Conservation (phyloP, 2,329 filamentous ascomycete species). For the Neurospora sp. region DNA sequence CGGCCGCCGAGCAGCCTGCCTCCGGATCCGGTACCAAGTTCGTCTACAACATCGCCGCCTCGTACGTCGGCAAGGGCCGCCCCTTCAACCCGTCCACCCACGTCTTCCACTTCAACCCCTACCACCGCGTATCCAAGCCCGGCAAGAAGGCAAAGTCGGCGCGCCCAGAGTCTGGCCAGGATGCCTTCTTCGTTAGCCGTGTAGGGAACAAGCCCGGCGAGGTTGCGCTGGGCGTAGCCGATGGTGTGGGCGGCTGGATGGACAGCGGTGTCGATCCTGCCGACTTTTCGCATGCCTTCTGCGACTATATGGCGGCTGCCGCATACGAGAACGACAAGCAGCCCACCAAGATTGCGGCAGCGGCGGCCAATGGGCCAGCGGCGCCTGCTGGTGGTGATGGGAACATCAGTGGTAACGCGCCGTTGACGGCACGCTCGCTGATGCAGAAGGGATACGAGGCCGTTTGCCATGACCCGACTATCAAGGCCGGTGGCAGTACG, state of each 20-base stretch:
- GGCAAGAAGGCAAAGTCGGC: constrained; percentile 41
- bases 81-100: constrained; percentile 58
- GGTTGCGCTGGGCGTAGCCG: constrained; percentile 80
- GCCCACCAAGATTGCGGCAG: constrained; percentile 18
- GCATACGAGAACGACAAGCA: constrained; percentile 46
- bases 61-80: constrained; percentile 63
- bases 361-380: constrained; percentile 4
- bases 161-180: constrained; percentile 76
- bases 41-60: constrained; percentile 62
- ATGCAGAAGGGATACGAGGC: constrained; percentile 79
- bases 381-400: background rate
- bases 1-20: background rate
- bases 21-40: constrained; percentile 26
- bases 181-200: constrained; percentile 86
- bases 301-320: constrained; percentile 79
- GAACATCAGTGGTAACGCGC: constrained; percentile 18
- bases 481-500: constrained; percentile 81
- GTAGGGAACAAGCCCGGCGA: constrained; percentile 57
- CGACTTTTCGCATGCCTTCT: constrained; percentile 89
- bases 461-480: constrained; percentile 61
- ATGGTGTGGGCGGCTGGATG: constrained; percentile 92
- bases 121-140: constrained; percentile 42
- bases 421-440: constrained; percentile 53
- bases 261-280: constrained; percentile 88
- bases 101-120: constrained; percentile 62